These are phyloP conservation scores for Hydrangea macrophylla DNA, from an alignment of 148 eudicot genomes.

Conservation along the genomic window DNA sequence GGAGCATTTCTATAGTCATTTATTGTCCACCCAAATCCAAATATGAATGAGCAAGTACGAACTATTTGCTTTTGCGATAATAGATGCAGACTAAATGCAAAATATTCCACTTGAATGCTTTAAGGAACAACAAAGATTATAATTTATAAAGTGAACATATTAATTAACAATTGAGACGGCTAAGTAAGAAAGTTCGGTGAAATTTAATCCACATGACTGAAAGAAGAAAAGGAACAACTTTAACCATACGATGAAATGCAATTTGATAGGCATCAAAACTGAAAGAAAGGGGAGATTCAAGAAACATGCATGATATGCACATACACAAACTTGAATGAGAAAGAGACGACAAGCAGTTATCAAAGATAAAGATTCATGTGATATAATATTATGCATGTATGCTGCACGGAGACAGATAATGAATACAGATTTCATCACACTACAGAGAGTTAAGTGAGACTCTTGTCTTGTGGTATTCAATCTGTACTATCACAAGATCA, in stretches of 20 bases:
- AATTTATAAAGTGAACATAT: too few species aligned
- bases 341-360: neutral
- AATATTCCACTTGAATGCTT: too few species aligned
- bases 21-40: too few species aligned
- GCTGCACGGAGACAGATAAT: constrained; percentile 7
- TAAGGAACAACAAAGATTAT: too few species aligned
- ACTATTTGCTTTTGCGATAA: too few species aligned
- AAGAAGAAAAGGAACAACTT: too few species aligned
- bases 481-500: neutral
- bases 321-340: neutral
- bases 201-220: too few species aligned
- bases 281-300: neutral
- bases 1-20: too few species aligned
- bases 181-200: too few species aligned
- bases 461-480: neutral
- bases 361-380: neutral
- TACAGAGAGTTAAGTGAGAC: neutral
- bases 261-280: neutral
- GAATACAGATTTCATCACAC: neutral
- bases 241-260: neutral
- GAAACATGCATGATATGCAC: neutral
- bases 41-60: too few species aligned
- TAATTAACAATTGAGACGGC: too few species aligned
- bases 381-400: neutral
- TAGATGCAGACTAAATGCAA: too few species aligned